Percentiles rank a stretch among this genome's conserved stretches.
Evolutionary conservation across 1,139 yeast genomes (phyloP).

Genomic region (Zhuliangozyma blackwelliae): DNA sequence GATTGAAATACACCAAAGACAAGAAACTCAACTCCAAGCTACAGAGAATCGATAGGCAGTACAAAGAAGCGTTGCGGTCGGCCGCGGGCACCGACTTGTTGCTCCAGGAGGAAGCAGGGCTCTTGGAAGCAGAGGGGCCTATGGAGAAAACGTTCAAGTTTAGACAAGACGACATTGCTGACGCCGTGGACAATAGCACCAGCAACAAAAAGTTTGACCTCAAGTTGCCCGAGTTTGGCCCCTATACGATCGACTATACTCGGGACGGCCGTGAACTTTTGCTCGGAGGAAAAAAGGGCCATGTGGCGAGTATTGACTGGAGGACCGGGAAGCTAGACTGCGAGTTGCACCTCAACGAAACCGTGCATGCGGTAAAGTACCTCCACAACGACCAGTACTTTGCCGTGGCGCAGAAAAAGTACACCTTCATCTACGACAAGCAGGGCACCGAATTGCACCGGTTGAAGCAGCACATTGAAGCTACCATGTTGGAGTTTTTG

Average conservation of each 20-base stretch:
- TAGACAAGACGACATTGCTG: slow-evolving; percentile 71
- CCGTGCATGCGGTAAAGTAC: slow-evolving; percentile 85
- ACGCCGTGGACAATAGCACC: slow-evolving; percentile 76
- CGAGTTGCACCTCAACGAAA: slow-evolving; percentile 82
- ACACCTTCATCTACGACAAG: slow-evolving; percentile 87
- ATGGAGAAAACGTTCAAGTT: slow-evolving; percentile 90
- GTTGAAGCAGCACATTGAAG: slow-evolving; percentile 84
- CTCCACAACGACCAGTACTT: slow-evolving; percentile 89
- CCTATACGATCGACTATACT: slow-evolving; percentile 76
- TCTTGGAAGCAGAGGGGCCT: slow-evolving; percentile 77
- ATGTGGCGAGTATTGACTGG: slow-evolving; percentile 96
- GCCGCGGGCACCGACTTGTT: slow-evolving; percentile 87
- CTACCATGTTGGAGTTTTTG: slow-evolving; percentile 75
- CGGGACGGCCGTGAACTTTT: slow-evolving; percentile 84
- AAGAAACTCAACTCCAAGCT: slow-evolving; percentile 61
- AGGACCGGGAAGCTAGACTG: slow-evolving; percentile 76
- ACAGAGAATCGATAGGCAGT: slow-evolving; percentile 65
- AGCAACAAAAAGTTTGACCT: slow-evolving; percentile 73
- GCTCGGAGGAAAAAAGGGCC: slow-evolving; percentile 88
- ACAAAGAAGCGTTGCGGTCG: slow-evolving; percentile 70
- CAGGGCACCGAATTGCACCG: slow-evolving; percentile 91
- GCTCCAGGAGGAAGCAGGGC: slow-evolving; percentile 80
- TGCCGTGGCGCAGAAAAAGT: slow-evolving; percentile 96
- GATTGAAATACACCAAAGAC: slow-evolving; percentile 42
- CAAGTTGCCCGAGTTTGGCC: slow-evolving; percentile 75